phyloP scores from a whole-genome alignment of 257 asterid genomes.

The Eustoma russellianum region DNA sequence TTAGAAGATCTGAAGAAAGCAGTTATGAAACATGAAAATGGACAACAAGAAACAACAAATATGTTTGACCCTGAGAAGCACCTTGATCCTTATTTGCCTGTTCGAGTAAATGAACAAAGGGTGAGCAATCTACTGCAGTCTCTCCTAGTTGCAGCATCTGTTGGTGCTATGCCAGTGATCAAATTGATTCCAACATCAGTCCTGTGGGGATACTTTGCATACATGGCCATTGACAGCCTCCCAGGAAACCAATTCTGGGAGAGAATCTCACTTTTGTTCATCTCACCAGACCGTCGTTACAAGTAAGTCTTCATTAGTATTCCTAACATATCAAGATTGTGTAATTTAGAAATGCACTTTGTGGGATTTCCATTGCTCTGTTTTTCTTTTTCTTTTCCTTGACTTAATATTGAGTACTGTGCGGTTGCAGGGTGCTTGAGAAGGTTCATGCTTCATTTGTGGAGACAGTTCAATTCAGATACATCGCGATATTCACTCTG shows the following conservation, averaged over 20 bases:
- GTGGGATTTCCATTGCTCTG: not conserved
- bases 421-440: constrained; percentile 32
- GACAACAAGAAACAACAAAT: constrained; percentile 11
- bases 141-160: constrained; percentile 36
- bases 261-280: constrained; percentile 36
- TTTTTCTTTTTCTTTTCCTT: not conserved
- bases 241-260: constrained; percentile 62
- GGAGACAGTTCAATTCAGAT: constrained; percentile 46
- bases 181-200: constrained; percentile 50
- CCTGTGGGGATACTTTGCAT: constrained; percentile 60
- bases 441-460: constrained; percentile 44
- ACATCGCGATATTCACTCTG: constrained; percentile 36
- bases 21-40: constrained; percentile 28
- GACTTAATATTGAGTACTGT: not conserved
- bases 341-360: too few species aligned
- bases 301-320: constrained; percentile 20
- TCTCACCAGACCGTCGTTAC: constrained; percentile 40
- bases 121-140: constrained; percentile 58
- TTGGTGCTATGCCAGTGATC: constrained; percentile 41
- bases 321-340: not conserved
- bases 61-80: constrained; percentile 35
- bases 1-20: constrained; percentile 42
- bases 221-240: constrained; percentile 67
- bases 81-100: constrained; percentile 44
- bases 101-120: constrained; percentile 62